phyloP scores from a whole-genome alignment of 1,284 basidiomycete species.

The Butyriboletus appendiculatus region DNA sequence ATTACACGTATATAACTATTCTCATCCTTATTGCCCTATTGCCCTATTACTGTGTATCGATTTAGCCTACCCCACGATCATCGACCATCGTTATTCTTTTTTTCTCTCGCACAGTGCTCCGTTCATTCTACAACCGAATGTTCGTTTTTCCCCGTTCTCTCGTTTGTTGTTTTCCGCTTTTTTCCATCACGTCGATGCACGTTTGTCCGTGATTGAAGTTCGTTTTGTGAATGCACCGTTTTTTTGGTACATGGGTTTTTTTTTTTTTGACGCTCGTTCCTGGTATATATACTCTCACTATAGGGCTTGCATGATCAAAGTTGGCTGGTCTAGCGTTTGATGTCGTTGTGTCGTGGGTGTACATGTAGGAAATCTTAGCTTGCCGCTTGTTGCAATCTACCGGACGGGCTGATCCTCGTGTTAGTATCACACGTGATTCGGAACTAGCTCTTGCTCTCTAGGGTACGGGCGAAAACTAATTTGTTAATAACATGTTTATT shows the following conservation, averaged over 20 bases:
- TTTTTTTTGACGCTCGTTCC: conserved; percentile 19
- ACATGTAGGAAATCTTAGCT: conserved; percentile 1
- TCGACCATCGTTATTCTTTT: conserved; percentile 3
- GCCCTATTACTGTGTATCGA: conserved; percentile 27
- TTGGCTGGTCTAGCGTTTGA: conserved; percentile 24
- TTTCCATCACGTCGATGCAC: conserved; percentile 3
- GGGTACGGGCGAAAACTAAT: too few species aligned
- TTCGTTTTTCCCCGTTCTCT: conserved; percentile 23
- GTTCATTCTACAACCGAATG: conserved; percentile 10
- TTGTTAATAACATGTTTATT: too few species aligned
- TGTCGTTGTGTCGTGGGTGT: conserved; percentile 1
- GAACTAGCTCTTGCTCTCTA: not conserved
- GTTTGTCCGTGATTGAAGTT: conserved; percentile 2
- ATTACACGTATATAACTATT: conserved; percentile 30
- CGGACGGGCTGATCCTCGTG: too few species aligned
- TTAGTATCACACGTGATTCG: conserved; percentile 31
- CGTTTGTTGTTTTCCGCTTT: conserved; percentile 21
- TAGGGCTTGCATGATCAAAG: conserved; percentile 14
- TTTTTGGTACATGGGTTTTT: conserved; percentile 18
- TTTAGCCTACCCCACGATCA: conserved; percentile 18
- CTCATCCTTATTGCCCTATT: conserved; percentile 32
- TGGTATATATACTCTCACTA: conserved; percentile 7
- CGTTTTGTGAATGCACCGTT: conserved; percentile 24
- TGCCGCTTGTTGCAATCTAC: not conserved
- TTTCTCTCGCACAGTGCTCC: conserved; percentile 22